Base-by-base conservation (phyloP, 1,284 basidiomycete genomes). In the Cryptococcus sp. region DNA sequence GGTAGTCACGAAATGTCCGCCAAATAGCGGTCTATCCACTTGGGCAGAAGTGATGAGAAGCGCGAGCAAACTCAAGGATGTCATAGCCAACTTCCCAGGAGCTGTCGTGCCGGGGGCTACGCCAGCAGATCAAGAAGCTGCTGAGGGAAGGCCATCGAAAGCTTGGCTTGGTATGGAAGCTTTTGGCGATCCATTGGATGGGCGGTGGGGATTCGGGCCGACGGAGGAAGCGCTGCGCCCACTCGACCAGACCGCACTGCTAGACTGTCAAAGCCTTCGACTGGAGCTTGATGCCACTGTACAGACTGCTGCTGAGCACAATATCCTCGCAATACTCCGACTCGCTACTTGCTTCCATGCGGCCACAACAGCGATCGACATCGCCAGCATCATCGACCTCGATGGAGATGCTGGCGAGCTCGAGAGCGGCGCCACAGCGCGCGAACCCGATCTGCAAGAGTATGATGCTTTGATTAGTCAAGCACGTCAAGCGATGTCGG, bases 321-420 rank as follows among this genome's bases (percentile, higher is more conserved):
- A 57, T 10, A 57, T 64, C 6, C 29, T 72, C 16, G 58, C 57
- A 6, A 34, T 70, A 1, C 46, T 73, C n/a, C 66, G 70, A 13
- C 17, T 59, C 1, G 57, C 63, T 3, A 52, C 64, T 1, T 54
- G 34, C 26, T 67, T 72, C 54, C 50, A 58, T 43, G 56, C 61
- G 10, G 52, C 63, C 11, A 50, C 72, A 5, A 23, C 43, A 0
- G 57, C 49, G 34, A 66, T 78, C 37, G 78, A 80, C 57, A 66
- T 80, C 10, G 76, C 76, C 1, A 62, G 61, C n/a, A 61, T 59
- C 6, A 63, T 80, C 46, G 78, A 79, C 63, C 62, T 79, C 19
- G 78, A 79, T 50, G 73, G 74, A 6, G 71, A 74, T 47, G 37
- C 49, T 26, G 58, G 54, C 20, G 54, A 59, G 29, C 38, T 51